Evolutionary conservation across 1,284 basidiomycete species (phyloP), one percentile per base, ranked within the genome.

Genomic region (Papiliotrema terrestris): DNA sequence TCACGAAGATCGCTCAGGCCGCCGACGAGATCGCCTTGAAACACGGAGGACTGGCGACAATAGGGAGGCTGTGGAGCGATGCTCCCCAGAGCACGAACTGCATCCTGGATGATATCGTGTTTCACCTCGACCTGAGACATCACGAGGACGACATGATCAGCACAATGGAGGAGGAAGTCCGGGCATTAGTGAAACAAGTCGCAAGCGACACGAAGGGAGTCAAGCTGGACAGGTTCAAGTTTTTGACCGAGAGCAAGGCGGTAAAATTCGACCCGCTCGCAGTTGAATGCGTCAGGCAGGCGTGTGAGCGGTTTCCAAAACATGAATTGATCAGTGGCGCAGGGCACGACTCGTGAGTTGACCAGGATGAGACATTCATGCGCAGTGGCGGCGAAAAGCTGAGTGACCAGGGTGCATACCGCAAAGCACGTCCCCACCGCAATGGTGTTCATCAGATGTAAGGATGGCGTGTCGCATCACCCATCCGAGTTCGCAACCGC

Each of bases 391-490:
- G 22, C 25, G 37, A 29, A 3, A 19, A 15, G 19, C 35, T 3
- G 8, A 39, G 22, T 41, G 17, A 39, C 52, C 29, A 57, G 53
- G 41, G 47, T 47, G 55, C 45, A 54, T 29, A 62, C 62, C 1
- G 39, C 60, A 13, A 41, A 32, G n/a, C 52, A 44, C 49, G 46
- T 52, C 44, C 67, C 65, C 25, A 65, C 67, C 2, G 61, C 61
- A 32, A 69, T 70, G 67, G 61, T 70, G 48, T 69, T 70, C 43
- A 59, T 70, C 37, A 59, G 61, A 4, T 69, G 67, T 54, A 57
- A 60, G 20, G 66, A 62, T 43, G 68, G 68, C 2, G 51, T 70
- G 8, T 60, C 58, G 1, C 68, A 70, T 58, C 63, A 69, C 56
- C 61, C 64, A 8, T 56, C 54, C 17, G 68, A 70, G 44, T 70